These are phyloP conservation scores for Ormosia emarginata DNA, from an alignment of 306 rosid species.

Conservation along the genomic window DNA sequence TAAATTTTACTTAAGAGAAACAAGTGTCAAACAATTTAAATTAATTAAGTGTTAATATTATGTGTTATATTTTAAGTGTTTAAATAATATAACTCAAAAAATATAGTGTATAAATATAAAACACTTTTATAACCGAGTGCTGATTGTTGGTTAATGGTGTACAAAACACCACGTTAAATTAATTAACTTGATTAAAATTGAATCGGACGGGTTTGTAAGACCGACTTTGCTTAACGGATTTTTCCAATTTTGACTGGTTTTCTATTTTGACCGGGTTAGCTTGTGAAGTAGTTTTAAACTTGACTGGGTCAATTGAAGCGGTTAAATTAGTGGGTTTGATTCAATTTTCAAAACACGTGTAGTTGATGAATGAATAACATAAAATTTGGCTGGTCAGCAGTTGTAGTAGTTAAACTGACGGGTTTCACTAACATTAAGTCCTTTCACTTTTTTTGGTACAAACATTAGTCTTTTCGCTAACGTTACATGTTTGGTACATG, in stretches of 20 bases:
- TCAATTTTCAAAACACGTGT: neutral
- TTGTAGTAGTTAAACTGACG: neutral
- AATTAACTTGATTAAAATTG: neutral
- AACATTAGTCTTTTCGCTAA: too few species aligned
- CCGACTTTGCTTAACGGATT: neutral
- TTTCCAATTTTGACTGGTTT: neutral
- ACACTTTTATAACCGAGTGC: too few species aligned
- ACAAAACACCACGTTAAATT: too few species aligned
- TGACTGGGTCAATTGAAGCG: slow-evolving; percentile 2
- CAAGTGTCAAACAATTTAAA: too few species aligned
- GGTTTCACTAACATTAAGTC: neutral
- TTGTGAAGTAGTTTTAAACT: neutral
- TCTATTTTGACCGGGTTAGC: neutral
- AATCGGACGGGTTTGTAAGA: neutral
- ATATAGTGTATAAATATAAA: too few species aligned
- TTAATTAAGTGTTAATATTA: too few species aligned
- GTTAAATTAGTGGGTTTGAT: neutral
- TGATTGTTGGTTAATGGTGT: too few species aligned
- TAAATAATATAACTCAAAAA: too few species aligned
- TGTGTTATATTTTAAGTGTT: too few species aligned
- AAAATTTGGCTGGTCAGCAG: slow-evolving; percentile 1
- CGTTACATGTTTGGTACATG: neutral
- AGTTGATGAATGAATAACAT: neutral
- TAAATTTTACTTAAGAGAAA: too few species aligned
- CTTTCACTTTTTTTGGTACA: neutral